Evolutionary conservation across 495 filamentous ascomycete species (phyloP).

Genomic region (Glarea lozoyensis): DNA sequence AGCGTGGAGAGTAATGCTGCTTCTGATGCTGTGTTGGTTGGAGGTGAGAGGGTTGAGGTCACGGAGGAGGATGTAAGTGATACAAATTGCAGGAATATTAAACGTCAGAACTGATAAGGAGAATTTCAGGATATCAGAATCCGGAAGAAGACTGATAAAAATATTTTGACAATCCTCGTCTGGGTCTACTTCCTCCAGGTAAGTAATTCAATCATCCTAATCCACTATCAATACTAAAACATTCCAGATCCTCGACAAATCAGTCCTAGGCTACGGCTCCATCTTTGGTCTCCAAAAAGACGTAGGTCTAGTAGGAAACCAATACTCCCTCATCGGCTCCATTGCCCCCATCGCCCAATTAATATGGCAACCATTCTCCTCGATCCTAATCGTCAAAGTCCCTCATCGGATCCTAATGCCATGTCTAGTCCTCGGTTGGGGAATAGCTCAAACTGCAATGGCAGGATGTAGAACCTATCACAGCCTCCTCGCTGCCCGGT

Average conservation of each 20-base stretch:
- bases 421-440: slow-evolving; percentile 48
- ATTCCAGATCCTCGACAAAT: slow-evolving; percentile 57
- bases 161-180: slow-evolving; percentile 47
- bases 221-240: neutral
- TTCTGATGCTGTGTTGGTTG: too few species aligned
- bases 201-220: neutral
- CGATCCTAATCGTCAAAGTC: slow-evolving; percentile 55
- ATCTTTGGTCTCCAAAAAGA: slow-evolving; percentile 52
- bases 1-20: too few species aligned
- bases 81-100: too few species aligned
- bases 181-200: slow-evolving; percentile 58
- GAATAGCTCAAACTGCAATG: slow-evolving; percentile 47
- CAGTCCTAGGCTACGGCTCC: slow-evolving; percentile 53
- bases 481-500: slow-evolving; percentile 41
- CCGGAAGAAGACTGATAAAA: slow-evolving; percentile 49
- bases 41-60: too few species aligned
- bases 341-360: slow-evolving; percentile 58
- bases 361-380: slow-evolving; percentile 58
- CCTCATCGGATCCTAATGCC: slow-evolving; percentile 59
- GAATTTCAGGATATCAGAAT: slow-evolving; percentile 47
- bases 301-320: slow-evolving; percentile 42
- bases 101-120: too few species aligned
- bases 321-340: slow-evolving; percentile 54
- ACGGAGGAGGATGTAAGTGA: too few species aligned
- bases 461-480: slow-evolving; percentile 43